These are phyloP conservation scores for Pisolithus tinctorius DNA, from an alignment of 768 basidiomycete genomes.

Conservation along the genomic window DNA sequence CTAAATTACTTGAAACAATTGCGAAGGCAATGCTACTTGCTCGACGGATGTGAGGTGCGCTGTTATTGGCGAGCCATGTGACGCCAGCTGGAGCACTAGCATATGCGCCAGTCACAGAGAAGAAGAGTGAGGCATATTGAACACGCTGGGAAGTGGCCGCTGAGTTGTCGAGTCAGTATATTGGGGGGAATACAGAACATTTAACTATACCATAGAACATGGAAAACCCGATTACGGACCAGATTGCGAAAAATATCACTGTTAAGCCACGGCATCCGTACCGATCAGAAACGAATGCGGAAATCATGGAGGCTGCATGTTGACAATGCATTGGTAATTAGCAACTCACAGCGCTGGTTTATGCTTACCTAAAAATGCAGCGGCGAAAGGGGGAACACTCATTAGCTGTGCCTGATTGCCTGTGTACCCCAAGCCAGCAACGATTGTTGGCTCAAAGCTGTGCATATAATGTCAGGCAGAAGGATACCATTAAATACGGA, in stretches of 20 bases:
- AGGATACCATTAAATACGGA: conserved; percentile 15
- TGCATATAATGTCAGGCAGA: conserved; percentile 29
- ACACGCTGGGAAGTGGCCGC: conserved; percentile 27
- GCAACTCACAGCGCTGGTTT: not conserved
- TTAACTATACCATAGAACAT: conserved; percentile 43
- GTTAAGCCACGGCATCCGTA: conserved; percentile 45
- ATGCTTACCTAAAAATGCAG: conserved; percentile 41
- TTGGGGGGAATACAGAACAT: not conserved
- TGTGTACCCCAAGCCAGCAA: conserved; percentile 49
- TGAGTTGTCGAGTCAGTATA: conserved; percentile 2
- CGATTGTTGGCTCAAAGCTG: conserved; percentile 70
- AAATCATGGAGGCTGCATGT: conserved; percentile 29
- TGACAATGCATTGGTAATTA: not conserved
- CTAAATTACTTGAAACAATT: conserved; percentile 51
- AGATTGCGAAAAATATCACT: conserved; percentile 36
- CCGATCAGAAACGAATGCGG: conserved; percentile 46
- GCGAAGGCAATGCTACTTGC: conserved; percentile 54
- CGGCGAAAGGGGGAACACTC: conserved; percentile 52
- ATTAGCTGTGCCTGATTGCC: conserved; percentile 31
- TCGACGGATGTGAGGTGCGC: conserved; percentile 47
- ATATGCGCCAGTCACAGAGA: conserved; percentile 48
- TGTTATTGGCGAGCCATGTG: conserved; percentile 60
- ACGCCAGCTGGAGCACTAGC: conserved; percentile 43
- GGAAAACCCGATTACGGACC: conserved; percentile 43
- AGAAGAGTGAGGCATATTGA: conserved; percentile 52